Evolutionary conservation across 352 stramenopile species (phyloP).

Genomic region (Globisporangium heterothallicum): DNA sequence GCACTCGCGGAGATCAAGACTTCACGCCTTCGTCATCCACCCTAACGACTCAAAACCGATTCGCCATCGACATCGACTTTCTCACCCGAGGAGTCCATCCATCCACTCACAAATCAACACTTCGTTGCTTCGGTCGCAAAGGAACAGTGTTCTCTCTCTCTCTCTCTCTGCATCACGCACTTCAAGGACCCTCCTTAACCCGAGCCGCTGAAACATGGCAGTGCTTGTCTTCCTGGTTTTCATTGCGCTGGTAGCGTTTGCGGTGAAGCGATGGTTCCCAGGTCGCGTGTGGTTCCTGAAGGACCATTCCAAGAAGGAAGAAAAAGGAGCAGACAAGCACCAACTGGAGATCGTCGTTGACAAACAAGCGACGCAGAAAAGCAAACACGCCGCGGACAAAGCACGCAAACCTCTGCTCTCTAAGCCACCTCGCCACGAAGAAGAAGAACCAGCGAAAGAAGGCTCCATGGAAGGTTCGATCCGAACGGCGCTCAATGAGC

Average conservation of each 20-base stretch:
- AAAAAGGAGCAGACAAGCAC: not conserved
- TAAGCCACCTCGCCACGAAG: slow-evolving; percentile 13
- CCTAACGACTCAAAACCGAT: too few relatives aligned
- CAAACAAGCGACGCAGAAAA: slow-evolving; percentile 3
- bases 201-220: not conserved
- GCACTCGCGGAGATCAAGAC: too few relatives aligned
- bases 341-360: slow-evolving; percentile 47
- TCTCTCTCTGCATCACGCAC: too few relatives aligned
- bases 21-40: too few relatives aligned
- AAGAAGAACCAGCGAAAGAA: slow-evolving; percentile 1
- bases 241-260: slow-evolving; percentile 19
- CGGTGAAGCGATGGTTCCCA: slow-evolving; percentile 21
- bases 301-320: slow-evolving; percentile 27
- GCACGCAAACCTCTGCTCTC: slow-evolving; percentile 9
- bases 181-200: not conserved
- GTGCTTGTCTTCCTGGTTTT: slow-evolving; percentile 24
- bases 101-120: too few relatives aligned
- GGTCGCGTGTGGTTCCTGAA: slow-evolving; percentile 14
- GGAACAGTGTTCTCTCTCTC: too few relatives aligned
- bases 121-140: too few relatives aligned
- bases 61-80: too few relatives aligned
- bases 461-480: slow-evolving; percentile 40
- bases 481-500: slow-evolving; percentile 34
- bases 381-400: not conserved
- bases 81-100: too few relatives aligned